These are phyloP conservation scores for Peribolospora baueri DNA, from an alignment of 768 basidiomycete species.

Conservation along the genomic window DNA sequence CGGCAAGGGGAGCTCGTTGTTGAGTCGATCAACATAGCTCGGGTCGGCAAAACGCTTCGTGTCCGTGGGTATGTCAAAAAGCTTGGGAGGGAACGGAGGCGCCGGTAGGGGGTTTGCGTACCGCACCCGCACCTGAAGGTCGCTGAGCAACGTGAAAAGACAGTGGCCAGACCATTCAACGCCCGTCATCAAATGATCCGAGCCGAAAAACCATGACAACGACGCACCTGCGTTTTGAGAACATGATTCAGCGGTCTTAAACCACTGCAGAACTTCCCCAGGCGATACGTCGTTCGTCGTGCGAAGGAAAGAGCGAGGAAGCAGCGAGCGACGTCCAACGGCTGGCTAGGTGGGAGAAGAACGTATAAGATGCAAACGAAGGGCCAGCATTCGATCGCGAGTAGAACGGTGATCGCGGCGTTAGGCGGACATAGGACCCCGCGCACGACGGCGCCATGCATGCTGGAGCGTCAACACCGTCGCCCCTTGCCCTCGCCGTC, in stretches of 20 bases:
- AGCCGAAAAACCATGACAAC: neutral
- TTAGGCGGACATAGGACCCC: too few relatives aligned
- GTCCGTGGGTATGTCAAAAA: slow-evolving; percentile 74
- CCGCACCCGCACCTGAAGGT: slow-evolving; percentile 75
- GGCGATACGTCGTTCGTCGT: neutral
- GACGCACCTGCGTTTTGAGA: neutral
- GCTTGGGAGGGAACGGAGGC: slow-evolving; percentile 89
- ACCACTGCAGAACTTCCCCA: neutral
- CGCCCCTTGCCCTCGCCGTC: too few relatives aligned
- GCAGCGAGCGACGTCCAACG: too few relatives aligned
- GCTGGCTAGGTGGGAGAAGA: too few relatives aligned
- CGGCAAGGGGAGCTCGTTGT: slow-evolving; percentile 57
- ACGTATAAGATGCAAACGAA: too few relatives aligned
- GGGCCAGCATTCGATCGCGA: too few relatives aligned
- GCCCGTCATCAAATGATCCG: neutral
- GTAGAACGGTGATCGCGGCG: too few relatives aligned
- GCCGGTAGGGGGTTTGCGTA: slow-evolving; percentile 84
- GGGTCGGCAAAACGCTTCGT: slow-evolving; percentile 66
- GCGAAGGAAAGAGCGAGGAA: neutral
- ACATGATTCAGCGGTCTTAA: neutral
- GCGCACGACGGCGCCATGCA: too few relatives aligned
- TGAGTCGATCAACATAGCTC: slow-evolving; percentile 56
- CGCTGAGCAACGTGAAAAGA: slow-evolving; percentile 26
- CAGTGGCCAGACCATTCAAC: too few relatives aligned
- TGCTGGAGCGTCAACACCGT: too few relatives aligned